These are phyloP conservation scores for Stephanodiscus triporus DNA, from an alignment of 108 stramenopile genomes.

Conservation along the genomic window DNA sequence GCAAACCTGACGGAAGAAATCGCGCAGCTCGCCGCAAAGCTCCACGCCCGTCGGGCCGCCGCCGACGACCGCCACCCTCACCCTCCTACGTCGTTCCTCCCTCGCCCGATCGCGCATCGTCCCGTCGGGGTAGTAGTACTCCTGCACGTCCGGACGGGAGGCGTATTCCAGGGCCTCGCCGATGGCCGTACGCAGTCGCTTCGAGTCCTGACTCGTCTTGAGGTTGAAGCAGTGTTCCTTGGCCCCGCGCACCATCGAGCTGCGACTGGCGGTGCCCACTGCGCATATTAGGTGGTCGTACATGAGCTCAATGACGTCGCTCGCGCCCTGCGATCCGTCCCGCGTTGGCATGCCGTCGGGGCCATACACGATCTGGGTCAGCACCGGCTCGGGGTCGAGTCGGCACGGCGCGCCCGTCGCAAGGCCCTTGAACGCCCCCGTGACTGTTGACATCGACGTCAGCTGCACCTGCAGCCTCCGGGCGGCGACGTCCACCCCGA, in stretches of 20 bases:
- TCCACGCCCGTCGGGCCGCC: constrained; percentile 69
- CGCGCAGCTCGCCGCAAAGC: constrained; percentile 68
- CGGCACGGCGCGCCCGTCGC: constrained; percentile 37
- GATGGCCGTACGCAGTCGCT: constrained; percentile 51
- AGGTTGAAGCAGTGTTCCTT: constrained; percentile 55
- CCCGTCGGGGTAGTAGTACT: constrained; percentile 40
- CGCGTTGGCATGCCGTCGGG: constrained; percentile 28
- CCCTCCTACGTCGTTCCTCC: constrained; percentile 31
- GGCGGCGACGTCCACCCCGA: constrained; percentile 42
- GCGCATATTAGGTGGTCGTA: constrained; percentile 64
- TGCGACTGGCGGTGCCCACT: constrained; percentile 50
- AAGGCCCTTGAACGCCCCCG: constrained; percentile 46
- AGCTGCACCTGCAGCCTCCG: constrained; percentile 54
- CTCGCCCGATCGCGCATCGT: constrained; percentile 28
- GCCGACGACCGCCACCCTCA: constrained; percentile 50
- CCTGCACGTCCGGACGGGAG: constrained; percentile 51
- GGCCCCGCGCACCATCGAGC: constrained; percentile 48
- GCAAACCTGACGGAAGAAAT: constrained; percentile 60
- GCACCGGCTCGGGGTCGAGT: constrained; percentile 44
- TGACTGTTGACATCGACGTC: constrained; percentile 41
- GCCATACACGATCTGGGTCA: constrained; percentile 24
- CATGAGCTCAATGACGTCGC: constrained; percentile 47
- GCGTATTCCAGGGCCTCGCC: constrained; percentile 56
- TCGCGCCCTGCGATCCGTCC: constrained; percentile 32
- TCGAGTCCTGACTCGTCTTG: constrained; percentile 54